Conservation (phyloP, 73 alveolate species). For the Tetrahymena malaccensis region DNA sequence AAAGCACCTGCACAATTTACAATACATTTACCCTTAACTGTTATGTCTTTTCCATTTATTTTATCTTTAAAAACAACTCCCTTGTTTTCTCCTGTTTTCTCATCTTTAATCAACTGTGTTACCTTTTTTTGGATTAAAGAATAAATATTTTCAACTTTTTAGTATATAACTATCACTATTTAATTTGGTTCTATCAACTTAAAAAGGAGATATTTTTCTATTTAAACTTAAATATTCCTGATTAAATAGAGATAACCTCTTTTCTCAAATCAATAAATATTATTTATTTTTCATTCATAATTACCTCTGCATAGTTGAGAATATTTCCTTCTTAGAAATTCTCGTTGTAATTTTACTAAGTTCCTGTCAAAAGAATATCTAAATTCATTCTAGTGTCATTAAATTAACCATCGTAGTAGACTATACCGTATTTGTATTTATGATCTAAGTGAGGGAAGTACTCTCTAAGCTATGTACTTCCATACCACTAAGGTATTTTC, state of each 20-base stretch:
- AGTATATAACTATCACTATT: too few species aligned
- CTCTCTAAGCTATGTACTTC: conserved; percentile 19
- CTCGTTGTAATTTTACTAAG: conserved; percentile 25
- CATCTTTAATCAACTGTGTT: conserved; percentile 39
- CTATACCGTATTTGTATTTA: conserved; percentile 46
- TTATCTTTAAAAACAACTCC: conserved; percentile 63
- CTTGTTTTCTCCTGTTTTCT: conserved; percentile 31
- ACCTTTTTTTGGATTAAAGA: not conserved
- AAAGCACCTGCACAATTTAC: conserved; percentile 80
- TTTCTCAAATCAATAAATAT: not conserved
- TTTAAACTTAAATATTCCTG: too few species aligned
- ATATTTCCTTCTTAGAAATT: conserved; percentile 55
- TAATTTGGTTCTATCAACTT: not conserved
- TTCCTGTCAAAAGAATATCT: conserved; percentile 55
- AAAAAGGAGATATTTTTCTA: not conserved
- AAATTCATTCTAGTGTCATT: conserved; percentile 64
- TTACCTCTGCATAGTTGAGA: conserved; percentile 59
- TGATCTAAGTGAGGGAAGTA: conserved; percentile 7
- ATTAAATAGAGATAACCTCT: too few species aligned
- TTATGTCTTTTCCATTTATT: conserved; percentile 45
- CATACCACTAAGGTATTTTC: conserved; percentile 23
- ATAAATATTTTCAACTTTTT: not conserved
- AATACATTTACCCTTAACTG: conserved; percentile 61
- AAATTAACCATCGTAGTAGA: conserved; percentile 66
- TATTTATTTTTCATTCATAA: not conserved